Percentiles rank a stretch among this genome's conserved stretches.
phyloP scores from a whole-genome alignment of 306 rosid species.

The Quercus agrifolia region DNA sequence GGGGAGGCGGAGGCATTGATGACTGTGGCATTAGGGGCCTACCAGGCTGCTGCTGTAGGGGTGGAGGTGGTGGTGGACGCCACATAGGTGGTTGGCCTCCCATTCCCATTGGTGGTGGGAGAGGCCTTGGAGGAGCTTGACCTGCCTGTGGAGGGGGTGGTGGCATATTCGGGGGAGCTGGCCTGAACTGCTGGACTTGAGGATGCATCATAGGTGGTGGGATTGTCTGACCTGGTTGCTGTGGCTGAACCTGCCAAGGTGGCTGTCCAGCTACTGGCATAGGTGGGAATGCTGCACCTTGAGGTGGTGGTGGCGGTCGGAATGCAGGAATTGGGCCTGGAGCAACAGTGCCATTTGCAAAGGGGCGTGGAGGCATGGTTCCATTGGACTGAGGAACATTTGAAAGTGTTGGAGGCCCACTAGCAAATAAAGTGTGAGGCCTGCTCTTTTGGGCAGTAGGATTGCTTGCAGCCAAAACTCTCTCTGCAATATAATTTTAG shows the following conservation, averaged over 20 bases:
- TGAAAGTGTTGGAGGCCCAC: slow-evolving; percentile 85
- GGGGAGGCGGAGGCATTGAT: slow-evolving; percentile 69
- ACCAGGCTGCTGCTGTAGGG: slow-evolving; percentile 50
- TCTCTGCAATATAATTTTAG: slow-evolving; percentile 48
- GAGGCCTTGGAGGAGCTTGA: slow-evolving; percentile 57
- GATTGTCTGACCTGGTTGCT: slow-evolving; percentile 62
- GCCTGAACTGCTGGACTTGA: slow-evolving; percentile 82
- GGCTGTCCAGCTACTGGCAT: slow-evolving; percentile 64
- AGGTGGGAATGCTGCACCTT: slow-evolving; percentile 60
- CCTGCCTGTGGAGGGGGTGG: slow-evolving; percentile 68
- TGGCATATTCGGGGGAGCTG: slow-evolving; percentile 72
- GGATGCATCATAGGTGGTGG: slow-evolving; percentile 58
- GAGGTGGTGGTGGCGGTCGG: slow-evolving; percentile 88
- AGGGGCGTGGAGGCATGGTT: slow-evolving; percentile 74
- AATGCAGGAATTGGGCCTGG: slow-evolving; percentile 52
- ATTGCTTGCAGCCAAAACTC: slow-evolving; percentile 98
- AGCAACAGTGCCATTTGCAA: slow-evolving; percentile 59
- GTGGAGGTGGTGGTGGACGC: slow-evolving; percentile 79
- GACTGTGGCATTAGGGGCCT: slow-evolving; percentile 58
- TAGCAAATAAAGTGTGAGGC: slow-evolving; percentile 93
- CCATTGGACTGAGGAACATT: slow-evolving; percentile 68
- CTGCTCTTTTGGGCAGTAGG: slow-evolving; percentile 79
- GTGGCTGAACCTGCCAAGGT: slow-evolving; percentile 75
- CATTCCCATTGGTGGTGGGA: slow-evolving; percentile 92
- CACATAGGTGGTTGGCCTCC: slow-evolving; percentile 68